These are phyloP conservation scores for Diplodia corticola DNA, from an alignment of 2,329 filamentous ascomycete genomes.

Conservation along the genomic window DNA sequence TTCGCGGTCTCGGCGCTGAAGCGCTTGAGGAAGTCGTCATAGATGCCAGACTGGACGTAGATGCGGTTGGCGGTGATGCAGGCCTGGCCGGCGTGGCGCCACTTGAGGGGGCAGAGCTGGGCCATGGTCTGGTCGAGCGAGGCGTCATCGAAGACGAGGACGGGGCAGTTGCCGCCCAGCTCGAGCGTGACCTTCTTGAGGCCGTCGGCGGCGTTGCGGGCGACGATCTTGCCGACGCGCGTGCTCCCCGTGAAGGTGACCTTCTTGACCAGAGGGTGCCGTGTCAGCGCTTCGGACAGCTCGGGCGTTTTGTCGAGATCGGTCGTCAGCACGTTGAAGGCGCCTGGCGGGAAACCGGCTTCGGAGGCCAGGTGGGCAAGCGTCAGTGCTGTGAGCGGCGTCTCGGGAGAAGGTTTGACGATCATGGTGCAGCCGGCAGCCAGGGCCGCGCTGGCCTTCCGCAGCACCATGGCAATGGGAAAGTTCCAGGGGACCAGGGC, in stretches of 20 bases:
- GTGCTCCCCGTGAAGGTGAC: conserved; percentile 47
- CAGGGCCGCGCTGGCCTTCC: conserved; percentile 39
- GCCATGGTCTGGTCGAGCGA: conserved; percentile 45
- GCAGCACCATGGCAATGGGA: conserved; percentile 42
- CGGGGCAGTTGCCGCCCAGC: conserved; percentile 48
- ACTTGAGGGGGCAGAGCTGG: conserved; percentile 52
- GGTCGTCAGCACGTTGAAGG: conserved; percentile 43
- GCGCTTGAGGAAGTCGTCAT: conserved; percentile 39
- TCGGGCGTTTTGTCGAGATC: conserved; percentile 31
- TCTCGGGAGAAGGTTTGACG: conserved; percentile 44
- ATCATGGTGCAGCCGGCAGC: conserved; percentile 41
- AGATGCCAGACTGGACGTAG: conserved; percentile 43
- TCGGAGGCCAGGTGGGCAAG: conserved; percentile 42
- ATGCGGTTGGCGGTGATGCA: conserved; percentile 42
- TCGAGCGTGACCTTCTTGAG: conserved; percentile 48
- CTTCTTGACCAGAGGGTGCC: conserved; percentile 43
- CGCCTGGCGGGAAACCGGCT: conserved; percentile 45
- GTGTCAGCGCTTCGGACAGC: conserved; percentile 39
- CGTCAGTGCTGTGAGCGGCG: conserved; percentile 42
- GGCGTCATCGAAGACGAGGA: conserved; percentile 47
- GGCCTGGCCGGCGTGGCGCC: conserved; percentile 48
- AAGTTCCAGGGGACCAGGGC: conserved; percentile 47
- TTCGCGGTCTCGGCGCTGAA: conserved; percentile 54
- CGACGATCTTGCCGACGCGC: conserved; percentile 42
- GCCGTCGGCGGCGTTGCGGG: conserved; percentile 44